Evolutionary conservation across 2,329 filamentous ascomycete species (phyloP), one percentile per base, ranked within the genome.

Genomic region (Aspergillus sp.): DNA sequence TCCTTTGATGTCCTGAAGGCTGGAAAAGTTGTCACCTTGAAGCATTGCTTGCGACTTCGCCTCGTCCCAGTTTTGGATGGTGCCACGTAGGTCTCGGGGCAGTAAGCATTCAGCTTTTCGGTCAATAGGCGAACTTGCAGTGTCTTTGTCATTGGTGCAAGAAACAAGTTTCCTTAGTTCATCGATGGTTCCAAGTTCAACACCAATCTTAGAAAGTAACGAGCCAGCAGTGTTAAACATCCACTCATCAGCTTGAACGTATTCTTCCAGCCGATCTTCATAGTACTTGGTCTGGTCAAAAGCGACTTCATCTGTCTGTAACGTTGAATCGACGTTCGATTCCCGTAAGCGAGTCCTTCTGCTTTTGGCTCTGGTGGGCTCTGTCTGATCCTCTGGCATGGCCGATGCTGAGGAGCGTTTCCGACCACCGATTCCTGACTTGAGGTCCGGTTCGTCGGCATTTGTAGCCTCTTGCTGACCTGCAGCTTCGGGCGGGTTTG

Each of bases 391-490:
- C 2, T 82, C 77, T 24, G 84, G 73, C 9, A 80, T 81, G 45
- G 82, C 80, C 17, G 79, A 81, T 47, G 84, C 80, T 13, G 80
- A 82, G 2, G 83, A 85, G 51, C 84, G 75, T 65, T 87, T 87
- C 17, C 83, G 76, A 19, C 76, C 76, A 10, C 72, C 71, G 4
- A 70, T 62, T 45, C 63, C 69, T n/a, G 73, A 65, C 48, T 74
- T 76, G 24, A 58, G 51, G 6, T 71, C 67, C 4, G 54, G 45
- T 10, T 65, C 67, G 13, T 72, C 68, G 3, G 50, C 49, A 8
- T 61, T 63, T 17, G 52, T 33, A 11, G 59, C 54, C 9, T 66
- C 63, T 44, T 63, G 60, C 33, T 57, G 60, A n/a, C 49, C 53
- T 6, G 53, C 24, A 24, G 40, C 41, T 20, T 68, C 64, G 8